Evolutionary conservation across 495 filamentous ascomycete genomes (phyloP).

Genomic region (Aspergillus funiculosus): DNA sequence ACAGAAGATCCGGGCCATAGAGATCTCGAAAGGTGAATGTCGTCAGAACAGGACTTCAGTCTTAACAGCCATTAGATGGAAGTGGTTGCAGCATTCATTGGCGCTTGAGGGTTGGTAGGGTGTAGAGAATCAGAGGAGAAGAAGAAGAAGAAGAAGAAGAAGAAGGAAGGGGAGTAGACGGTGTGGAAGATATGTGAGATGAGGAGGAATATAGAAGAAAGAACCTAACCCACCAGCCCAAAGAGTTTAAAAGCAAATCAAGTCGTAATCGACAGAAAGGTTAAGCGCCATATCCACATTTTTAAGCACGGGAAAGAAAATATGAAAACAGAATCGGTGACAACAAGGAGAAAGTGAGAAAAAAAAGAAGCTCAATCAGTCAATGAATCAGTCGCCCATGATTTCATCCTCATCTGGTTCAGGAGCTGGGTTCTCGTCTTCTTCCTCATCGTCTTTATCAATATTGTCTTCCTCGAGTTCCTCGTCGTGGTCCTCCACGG

Average conservation of each 20-base stretch:
- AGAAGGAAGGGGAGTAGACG: not conserved
- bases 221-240: too few species aligned
- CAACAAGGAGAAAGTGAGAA: conserved; percentile 9
- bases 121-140: not conserved
- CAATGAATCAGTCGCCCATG: conserved; percentile 55
- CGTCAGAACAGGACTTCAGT: too few species aligned
- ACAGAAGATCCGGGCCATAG: too few species aligned
- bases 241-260: not conserved
- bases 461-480: conserved; percentile 49
- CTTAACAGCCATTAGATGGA: too few species aligned
- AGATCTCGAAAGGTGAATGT: too few species aligned
- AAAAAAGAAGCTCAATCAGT: conserved; percentile 2
- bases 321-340: conserved; percentile 8
- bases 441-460: conserved; percentile 47
- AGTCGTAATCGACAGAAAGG: not conserved
- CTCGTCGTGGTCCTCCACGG: too few species aligned
- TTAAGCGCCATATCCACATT: conserved; percentile 3
- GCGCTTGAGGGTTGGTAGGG: too few species aligned
- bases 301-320: not conserved
- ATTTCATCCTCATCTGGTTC: conserved; percentile 62
- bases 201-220: not conserved
- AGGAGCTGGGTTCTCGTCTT: conserved; percentile 30
- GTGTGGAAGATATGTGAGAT: not conserved
- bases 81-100: too few species aligned
- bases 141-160: conserved; percentile 5